phyloP scores from a whole-genome alignment of 1,284 basidiomycete species.

The Ganoderma boninense region DNA sequence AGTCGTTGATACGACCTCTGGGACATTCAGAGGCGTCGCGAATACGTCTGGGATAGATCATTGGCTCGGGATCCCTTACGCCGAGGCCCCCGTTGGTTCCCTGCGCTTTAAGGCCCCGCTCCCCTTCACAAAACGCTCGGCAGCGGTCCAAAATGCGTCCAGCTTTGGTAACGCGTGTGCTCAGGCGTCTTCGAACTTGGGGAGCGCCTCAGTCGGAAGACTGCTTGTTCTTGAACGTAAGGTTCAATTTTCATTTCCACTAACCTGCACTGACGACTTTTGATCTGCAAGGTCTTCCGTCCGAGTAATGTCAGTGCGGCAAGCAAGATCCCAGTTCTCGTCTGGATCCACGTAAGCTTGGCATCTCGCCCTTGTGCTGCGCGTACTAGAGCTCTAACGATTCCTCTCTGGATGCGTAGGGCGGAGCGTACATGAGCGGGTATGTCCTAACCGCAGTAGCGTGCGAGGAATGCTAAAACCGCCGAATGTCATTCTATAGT shows the following conservation, averaged over 20 bases:
- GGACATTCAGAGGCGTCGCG: conserved; percentile 55
- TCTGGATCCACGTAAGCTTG: conserved; percentile 31
- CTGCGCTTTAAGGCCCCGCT: conserved; percentile 69
- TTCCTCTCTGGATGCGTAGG: conserved; percentile 42
- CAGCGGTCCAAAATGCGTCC: conserved; percentile 51
- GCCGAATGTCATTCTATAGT: conserved; percentile 37
- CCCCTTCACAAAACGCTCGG: conserved; percentile 49
- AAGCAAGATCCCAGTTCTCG: conserved; percentile 26
- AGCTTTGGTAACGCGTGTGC: conserved; percentile 66
- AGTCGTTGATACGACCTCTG: conserved; percentile 49
- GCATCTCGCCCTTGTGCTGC: background rate
- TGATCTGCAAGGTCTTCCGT: conserved; percentile 22
- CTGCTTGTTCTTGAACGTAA: conserved; percentile 62
- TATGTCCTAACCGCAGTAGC: conserved; percentile 32
- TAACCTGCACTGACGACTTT: background rate
- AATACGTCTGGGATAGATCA: conserved; percentile 52
- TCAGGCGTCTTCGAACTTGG: conserved; percentile 52
- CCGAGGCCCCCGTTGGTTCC: conserved; percentile 61
- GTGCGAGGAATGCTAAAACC: conserved; percentile 8
- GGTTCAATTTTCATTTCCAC: conserved; percentile 14
- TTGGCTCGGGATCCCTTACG: conserved; percentile 76
- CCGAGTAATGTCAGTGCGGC: conserved; percentile 19
- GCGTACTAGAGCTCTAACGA: background rate
- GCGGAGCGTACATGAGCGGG: conserved; percentile 58
- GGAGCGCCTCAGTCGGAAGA: conserved; percentile 62